Evolutionary conservation across 306 rosid species (phyloP).

Genomic region (Acmispon strigosus): DNA sequence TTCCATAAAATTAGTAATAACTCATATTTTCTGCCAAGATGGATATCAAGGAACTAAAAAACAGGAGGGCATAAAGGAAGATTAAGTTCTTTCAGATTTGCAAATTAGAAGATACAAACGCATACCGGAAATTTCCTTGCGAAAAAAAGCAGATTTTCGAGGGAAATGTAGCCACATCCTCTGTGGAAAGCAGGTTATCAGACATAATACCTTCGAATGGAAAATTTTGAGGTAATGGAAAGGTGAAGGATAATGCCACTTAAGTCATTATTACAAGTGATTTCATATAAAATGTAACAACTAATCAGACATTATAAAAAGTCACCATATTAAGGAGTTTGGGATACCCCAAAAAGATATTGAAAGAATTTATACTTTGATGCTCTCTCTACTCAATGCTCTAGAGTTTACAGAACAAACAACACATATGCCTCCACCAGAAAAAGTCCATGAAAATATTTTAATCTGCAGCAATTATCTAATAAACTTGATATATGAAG

Average conservation of each 20-base stretch:
- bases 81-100: neutral
- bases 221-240: conserved; percentile 5
- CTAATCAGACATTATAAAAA: neutral
- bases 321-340: neutral
- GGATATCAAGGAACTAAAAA: conserved; percentile 19
- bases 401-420: neutral
- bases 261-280: neutral
- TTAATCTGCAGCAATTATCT: neutral
- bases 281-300: neutral
- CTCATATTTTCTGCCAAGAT: conserved; percentile 23
- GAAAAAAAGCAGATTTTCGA: conserved; percentile 78
- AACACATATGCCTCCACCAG: neutral
- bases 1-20: conserved; percentile 55
- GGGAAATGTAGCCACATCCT: conserved; percentile 89
- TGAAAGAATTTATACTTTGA: neutral
- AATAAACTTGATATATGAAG: neutral
- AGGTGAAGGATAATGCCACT: conserved; percentile 10
- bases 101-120: conserved; percentile 11
- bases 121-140: conserved; percentile 87
- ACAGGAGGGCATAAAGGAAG: conserved; percentile 1
- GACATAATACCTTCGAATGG: conserved; percentile 28
- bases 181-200: conserved; percentile 55
- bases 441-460: neutral
- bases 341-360: neutral
- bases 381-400: neutral